Evolutionary conservation across 2,329 filamentous ascomycete species (phyloP).

Genomic region (Huntiella moniliformis): DNA sequence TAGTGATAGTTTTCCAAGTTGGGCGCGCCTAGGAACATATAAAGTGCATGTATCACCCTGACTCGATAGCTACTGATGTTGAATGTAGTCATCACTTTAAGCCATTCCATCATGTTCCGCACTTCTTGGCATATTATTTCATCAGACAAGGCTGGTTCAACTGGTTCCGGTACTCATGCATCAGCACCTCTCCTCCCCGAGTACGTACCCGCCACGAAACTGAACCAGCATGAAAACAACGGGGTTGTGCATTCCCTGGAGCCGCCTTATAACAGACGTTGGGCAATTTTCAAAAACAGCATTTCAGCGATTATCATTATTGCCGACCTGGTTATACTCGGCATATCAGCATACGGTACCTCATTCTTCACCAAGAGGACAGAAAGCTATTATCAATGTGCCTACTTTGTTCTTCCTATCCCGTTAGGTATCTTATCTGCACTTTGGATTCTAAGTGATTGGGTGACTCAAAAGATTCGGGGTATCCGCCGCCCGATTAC

Average conservation of each 20-base stretch:
- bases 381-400: not conserved
- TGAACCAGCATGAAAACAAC: too few species aligned
- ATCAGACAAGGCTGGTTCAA: too few species aligned
- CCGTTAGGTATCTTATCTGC: not conserved
- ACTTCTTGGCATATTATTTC: too few species aligned
- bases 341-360: not conserved
- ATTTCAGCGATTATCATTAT: not conserved
- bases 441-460: slow-evolving; percentile 1
- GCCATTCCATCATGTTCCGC: too few species aligned
- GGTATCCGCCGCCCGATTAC: slow-evolving; percentile 11
- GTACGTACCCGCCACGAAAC: too few species aligned
- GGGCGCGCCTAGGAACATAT: too few species aligned
- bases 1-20: too few species aligned
- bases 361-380: not conserved
- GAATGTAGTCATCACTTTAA: too few species aligned
- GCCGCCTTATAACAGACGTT: not conserved
- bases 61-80: too few species aligned
- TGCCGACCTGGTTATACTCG: not conserved
- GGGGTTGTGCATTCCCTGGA: not conserved
- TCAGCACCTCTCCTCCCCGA: too few species aligned
- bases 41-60: too few species aligned
- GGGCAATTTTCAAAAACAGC: slow-evolving; percentile 3
- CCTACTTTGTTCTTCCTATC: not conserved
- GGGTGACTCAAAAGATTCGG: not conserved
- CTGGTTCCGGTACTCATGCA: too few species aligned